phyloP scores from a whole-genome alignment of 805 yeast genomes.

The Wickerhamiella spandovensis region DNA sequence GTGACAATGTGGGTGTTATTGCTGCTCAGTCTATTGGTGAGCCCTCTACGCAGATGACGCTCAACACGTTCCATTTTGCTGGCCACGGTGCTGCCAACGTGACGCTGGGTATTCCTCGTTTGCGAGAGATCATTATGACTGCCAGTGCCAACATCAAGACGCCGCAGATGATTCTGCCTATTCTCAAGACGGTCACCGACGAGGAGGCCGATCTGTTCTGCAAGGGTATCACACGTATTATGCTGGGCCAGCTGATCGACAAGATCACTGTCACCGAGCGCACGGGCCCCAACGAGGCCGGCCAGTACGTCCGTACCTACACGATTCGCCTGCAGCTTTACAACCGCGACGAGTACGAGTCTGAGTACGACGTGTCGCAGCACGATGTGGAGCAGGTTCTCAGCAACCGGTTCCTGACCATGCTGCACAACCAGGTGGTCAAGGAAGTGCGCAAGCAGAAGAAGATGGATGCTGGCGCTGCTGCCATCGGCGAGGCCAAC shows the following conservation, averaged over 20 bases:
- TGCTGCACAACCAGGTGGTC: slow-evolving; percentile 57
- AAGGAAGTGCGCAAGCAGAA: slow-evolving; percentile 77
- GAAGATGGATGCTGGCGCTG: slow-evolving; percentile 28
- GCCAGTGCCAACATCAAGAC: slow-evolving; percentile 92
- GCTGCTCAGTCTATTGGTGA: slow-evolving; percentile 98
- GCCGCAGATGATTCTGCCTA: slow-evolving; percentile 96
- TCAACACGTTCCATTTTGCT: slow-evolving; percentile 94
- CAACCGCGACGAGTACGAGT: slow-evolving; percentile 59
- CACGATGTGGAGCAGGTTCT: slow-evolving; percentile 63
- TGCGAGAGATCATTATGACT: slow-evolving; percentile 99
- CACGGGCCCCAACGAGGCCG: slow-evolving; percentile 45
- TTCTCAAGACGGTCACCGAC: slow-evolving; percentile 65
- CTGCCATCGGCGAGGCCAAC: slow-evolving; percentile 29
- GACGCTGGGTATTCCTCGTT: slow-evolving; percentile 98
- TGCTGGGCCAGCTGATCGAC: slow-evolving; percentile 79
- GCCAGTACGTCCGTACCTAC: slow-evolving; percentile 52
- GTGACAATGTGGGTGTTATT: slow-evolving; percentile 96
- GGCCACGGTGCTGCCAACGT: slow-evolving; percentile 99
- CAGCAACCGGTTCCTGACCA: slow-evolving; percentile 47
- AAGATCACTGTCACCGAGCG: slow-evolving; percentile 78
- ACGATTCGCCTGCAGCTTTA: slow-evolving; percentile 63
- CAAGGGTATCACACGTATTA: slow-evolving; percentile 73
- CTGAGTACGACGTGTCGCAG: slow-evolving; percentile 78
- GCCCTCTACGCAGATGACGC: slow-evolving; percentile 98
- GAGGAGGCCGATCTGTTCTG: slow-evolving; percentile 86